Percentiles rank a stretch among this genome's conserved stretches.
Evolutionary conservation across 169 alveolate genomes (phyloP).

Genomic region (Plasmodium coatneyi): DNA sequence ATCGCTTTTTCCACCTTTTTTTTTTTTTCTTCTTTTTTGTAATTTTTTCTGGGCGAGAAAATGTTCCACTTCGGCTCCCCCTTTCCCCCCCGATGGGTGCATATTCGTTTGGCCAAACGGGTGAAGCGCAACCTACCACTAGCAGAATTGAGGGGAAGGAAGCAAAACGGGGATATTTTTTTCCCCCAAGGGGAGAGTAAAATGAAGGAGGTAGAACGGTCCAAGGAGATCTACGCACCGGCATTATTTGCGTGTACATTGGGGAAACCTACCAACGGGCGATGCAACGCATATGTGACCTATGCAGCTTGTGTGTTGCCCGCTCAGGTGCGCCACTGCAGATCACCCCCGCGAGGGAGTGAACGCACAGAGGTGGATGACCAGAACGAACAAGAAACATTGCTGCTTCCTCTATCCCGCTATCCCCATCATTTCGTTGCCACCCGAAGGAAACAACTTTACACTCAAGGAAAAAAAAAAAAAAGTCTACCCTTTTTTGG

Average conservation of each 20-base stretch:
- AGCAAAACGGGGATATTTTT: neutral
- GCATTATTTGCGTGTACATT: neutral
- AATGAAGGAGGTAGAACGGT: neutral
- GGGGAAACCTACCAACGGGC: neutral
- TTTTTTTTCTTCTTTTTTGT: neutral
- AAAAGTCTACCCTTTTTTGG: neutral
- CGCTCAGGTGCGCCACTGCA: neutral
- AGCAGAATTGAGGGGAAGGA: neutral
- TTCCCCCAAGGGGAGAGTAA: neutral
- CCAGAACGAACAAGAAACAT: neutral
- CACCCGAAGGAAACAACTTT: neutral
- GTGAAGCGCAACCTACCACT: neutral
- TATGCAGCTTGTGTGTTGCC: neutral
- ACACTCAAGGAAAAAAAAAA: neutral
- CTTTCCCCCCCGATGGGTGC: neutral
- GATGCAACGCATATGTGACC: neutral
- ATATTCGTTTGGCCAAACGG: neutral
- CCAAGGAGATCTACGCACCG: neutral
- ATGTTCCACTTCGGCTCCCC: neutral
- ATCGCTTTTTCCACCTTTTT: neutral
- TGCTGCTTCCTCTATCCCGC: neutral
- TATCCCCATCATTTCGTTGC: neutral
- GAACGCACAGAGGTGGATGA: neutral
- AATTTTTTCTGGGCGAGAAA: neutral
- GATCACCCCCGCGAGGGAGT: neutral